phyloP scores from a whole-genome alignment of 2,329 filamentous ascomycete species.

The Paramyrothecium roridum region DNA sequence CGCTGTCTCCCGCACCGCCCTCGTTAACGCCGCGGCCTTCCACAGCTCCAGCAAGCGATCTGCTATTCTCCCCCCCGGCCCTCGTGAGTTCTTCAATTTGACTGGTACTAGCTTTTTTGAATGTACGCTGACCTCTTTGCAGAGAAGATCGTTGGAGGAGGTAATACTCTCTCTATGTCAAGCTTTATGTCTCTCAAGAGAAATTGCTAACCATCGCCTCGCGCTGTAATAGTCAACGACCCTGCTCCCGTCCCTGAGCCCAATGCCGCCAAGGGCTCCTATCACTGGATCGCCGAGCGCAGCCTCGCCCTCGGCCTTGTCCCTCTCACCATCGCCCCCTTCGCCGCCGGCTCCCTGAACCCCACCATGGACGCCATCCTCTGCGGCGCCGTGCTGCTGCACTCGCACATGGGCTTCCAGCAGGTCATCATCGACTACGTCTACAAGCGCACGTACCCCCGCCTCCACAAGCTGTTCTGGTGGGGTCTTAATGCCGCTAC shows the following conservation, averaged over 20 bases:
- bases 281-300: constrained; percentile 98
- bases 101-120: background rate
- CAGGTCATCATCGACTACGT: constrained; percentile 90
- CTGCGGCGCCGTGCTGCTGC: constrained; percentile 78
- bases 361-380: constrained; percentile 83
- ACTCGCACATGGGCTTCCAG: constrained; percentile 96
- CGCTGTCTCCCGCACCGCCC: constrained; percentile 28
- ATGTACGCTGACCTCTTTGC: constrained; percentile 38
- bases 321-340: constrained; percentile 85
- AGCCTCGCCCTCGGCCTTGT: constrained; percentile 76
- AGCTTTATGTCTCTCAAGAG: constrained; percentile 11
- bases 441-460: constrained; percentile 67
- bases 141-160: constrained; percentile 74
- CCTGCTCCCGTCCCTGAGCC: constrained; percentile 70
- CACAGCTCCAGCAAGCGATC: constrained; percentile 74
- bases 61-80: constrained; percentile 81
- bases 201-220: constrained; percentile 13
- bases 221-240: constrained; percentile 68
- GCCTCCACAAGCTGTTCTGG: constrained; percentile 60
- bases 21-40: constrained; percentile 70
- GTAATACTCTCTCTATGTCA: constrained; percentile 42
- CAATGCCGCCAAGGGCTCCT: constrained; percentile 81
- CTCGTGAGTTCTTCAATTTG: constrained; percentile 59
- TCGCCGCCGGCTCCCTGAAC: constrained; percentile 88
- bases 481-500: constrained; percentile 81